phyloP scores from a whole-genome alignment of 345 rosid genomes.

The Ricinus communis region DNA sequence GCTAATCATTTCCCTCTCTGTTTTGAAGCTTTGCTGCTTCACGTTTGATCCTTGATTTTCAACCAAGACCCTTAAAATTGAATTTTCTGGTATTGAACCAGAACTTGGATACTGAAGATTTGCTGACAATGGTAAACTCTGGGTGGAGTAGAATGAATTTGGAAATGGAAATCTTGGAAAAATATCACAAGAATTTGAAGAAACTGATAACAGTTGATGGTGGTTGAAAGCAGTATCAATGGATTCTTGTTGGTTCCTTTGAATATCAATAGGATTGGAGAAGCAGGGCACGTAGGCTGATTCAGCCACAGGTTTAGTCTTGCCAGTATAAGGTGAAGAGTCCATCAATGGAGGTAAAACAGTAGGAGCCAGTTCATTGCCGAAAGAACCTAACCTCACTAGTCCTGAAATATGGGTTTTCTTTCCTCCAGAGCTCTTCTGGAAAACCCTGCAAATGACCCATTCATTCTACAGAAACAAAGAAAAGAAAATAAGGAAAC shows the following conservation, averaged over 20 bases:
- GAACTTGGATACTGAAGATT: conserved; percentile 36
- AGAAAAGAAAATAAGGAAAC: neutral
- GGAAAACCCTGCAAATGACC: conserved; percentile 89
- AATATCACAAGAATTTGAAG: conserved; percentile 17
- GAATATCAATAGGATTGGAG: conserved; percentile 50
- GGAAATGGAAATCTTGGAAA: conserved; percentile 37
- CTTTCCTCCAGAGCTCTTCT: conserved; percentile 68
- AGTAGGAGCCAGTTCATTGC: conserved; percentile 45
- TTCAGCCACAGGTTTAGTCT: conserved; percentile 31
- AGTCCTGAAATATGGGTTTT: conserved; percentile 61
- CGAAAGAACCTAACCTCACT: conserved; percentile 34
- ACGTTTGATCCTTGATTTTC: conserved; percentile 38
- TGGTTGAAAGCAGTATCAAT: conserved; percentile 35
- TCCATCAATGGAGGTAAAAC: conserved; percentile 68
- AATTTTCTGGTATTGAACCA: conserved; percentile 43
- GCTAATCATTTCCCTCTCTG: conserved; percentile 41
- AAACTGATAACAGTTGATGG: conserved; percentile 30
- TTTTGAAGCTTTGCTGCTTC: conserved; percentile 37
- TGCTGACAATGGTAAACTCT: conserved; percentile 25
- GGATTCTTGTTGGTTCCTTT: conserved; percentile 40
- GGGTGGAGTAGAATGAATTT: conserved; percentile 39
- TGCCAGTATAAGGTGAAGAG: conserved; percentile 34
- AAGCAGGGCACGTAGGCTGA: conserved; percentile 75
- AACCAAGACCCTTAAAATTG: conserved; percentile 49
- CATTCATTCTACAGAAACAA: conserved; percentile 68